Evolutionary conservation across 2,329 filamentous ascomycete species (phyloP).

Genomic region (Cryphonectria carpinicola): DNA sequence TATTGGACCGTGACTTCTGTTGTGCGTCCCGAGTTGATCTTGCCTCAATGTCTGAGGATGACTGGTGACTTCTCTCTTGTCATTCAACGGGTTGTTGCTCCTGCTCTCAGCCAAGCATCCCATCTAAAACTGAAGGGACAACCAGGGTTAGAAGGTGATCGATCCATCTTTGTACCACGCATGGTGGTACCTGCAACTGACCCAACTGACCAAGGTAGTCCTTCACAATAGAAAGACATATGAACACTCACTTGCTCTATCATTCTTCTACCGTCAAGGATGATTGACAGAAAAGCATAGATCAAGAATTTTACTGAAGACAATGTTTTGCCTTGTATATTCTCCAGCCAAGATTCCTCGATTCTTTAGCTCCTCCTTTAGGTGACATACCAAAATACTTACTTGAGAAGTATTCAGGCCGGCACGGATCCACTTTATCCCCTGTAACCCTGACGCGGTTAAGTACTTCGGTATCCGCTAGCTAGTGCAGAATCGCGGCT

Average conservation of each 20-base stretch:
- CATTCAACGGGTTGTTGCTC: neutral
- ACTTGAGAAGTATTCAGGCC: neutral
- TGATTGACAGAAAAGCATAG: no score
- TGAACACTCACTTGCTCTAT: neutral
- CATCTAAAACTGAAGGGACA: neutral
- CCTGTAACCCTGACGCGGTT: neutral
- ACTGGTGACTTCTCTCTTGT: neutral
- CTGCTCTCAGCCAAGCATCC: neutral
- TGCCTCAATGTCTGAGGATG: neutral
- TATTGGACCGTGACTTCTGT: neutral
- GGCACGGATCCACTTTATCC: neutral
- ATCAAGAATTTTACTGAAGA: neutral
- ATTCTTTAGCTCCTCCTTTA: neutral
- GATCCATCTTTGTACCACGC: neutral
- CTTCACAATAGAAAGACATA: neutral
- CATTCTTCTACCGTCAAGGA: neutral
- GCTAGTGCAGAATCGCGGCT: constrained; percentile 14
- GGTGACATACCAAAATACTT: neutral
- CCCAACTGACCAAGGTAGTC: neutral
- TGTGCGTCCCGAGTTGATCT: neutral
- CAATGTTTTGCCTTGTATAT: neutral
- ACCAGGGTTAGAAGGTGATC: neutral
- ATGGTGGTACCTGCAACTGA: neutral
- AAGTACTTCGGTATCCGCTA: neutral
- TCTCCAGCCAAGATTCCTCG: neutral